Base-by-base conservation (phyloP, 2,329 filamentous ascomycete genomes). In the Diaporthe citrichinensis region DNA sequence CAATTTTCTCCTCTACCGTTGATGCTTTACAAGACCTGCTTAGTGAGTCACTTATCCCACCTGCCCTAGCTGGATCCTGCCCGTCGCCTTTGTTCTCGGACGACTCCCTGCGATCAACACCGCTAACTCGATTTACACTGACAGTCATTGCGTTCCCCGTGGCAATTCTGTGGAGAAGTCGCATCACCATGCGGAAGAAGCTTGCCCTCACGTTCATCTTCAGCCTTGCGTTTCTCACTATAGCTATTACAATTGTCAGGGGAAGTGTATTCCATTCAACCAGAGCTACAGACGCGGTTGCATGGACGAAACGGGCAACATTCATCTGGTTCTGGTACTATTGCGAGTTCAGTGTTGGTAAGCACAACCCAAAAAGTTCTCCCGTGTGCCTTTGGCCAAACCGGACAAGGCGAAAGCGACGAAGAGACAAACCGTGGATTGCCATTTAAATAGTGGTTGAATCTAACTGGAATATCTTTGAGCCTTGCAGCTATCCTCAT, bases 251-350 rank as follows among this genome's bases (percentile, higher is more conserved):
- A 2, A 77, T 79, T 23, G 74, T 78, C 10, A 75, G 78, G 14
- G 78, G 77, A 23, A 78, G 61, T 49, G 65, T 79, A 8, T 78
- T 77, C 55, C 53, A 73, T 36, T 28, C 72, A 2, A 58, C 72
- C 69, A 55, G 36, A 20, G 39, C 55, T n/a, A 39, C 62, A 9
- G 72, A 31, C 1, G n/a, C 41, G 59, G 34, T 36, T 3, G 20
- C 8, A 1, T 49, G 51, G 6, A n/a, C 44, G 7, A 3, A 62
- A n/a, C 71, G 71, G 14, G 28, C 55, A 23, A 57, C 76, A 12
- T 79, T 76, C 74, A 58, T 74, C 10, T 72, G 57, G 71, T 79
- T 79, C 51, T 79, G 78, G 78, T 77, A 78, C 67, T 72, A 68
- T 17, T 51, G 75, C 36, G 78, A 79, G 49, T 78, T 74, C 49